Percentiles rank a stretch among this genome's conserved stretches.
Evolutionary conservation across 2,329 filamentous ascomycete genomes (phyloP).

Genomic region (Aureobasidium lini): DNA sequence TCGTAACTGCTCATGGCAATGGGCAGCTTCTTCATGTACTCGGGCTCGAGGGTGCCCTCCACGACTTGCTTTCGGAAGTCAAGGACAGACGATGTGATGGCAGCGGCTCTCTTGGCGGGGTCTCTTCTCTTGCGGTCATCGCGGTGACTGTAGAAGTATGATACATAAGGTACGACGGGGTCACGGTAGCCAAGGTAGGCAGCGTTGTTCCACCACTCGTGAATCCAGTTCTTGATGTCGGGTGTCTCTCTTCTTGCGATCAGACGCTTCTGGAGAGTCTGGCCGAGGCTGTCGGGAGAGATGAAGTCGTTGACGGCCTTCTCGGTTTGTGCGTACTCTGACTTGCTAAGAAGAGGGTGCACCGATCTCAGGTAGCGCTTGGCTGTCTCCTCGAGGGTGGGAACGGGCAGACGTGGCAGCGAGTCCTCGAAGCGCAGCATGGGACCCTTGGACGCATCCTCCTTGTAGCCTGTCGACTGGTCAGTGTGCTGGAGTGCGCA

Average conservation of each 20-base stretch:
- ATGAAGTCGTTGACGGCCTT: constrained; percentile 84
- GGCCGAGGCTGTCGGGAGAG: constrained; percentile 74
- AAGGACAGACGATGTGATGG: constrained; percentile 74
- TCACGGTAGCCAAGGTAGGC: constrained; percentile 92
- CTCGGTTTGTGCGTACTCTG: constrained; percentile 65
- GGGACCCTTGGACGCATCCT: constrained; percentile 69
- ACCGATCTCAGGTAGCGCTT: constrained; percentile 74
- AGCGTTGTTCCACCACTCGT: constrained; percentile 96
- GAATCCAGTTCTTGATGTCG: constrained; percentile 84
- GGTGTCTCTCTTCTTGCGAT: constrained; percentile 71
- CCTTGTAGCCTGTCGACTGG: constrained; percentile 57
- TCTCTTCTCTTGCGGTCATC: constrained; percentile 84
- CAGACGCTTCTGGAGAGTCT: constrained; percentile 81
- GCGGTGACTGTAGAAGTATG: constrained; percentile 98
- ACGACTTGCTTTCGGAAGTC: constrained; percentile 96
- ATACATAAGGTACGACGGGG: constrained; percentile 94
- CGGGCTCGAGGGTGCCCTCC: constrained; percentile 73
- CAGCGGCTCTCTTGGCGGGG: constrained; percentile 86
- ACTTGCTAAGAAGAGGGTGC: constrained; percentile 61
- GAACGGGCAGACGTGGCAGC: constrained; percentile 71
- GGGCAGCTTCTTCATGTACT: constrained; percentile 97
- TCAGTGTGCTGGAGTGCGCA: background rate
- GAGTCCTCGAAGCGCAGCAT: constrained; percentile 84
- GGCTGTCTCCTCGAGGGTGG: constrained; percentile 74
- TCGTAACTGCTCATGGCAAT: constrained; percentile 98